phyloP scores from a whole-genome alignment of 306 rosid genomes.

The Citrullus colocynthis region DNA sequence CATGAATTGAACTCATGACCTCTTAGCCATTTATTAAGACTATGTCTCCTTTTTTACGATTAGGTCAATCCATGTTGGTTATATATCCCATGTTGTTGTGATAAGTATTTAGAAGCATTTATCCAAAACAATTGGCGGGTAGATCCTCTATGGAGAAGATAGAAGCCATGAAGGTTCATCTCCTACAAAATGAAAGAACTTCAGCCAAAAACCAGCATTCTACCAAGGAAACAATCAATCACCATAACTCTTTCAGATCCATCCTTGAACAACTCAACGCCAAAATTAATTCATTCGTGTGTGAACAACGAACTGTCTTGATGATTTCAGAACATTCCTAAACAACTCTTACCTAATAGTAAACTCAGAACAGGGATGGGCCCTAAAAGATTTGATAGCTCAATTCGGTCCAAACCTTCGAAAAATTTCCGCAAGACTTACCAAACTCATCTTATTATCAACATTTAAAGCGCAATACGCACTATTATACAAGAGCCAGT shows the following conservation, averaged over 20 bases:
- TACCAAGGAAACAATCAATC: not conserved
- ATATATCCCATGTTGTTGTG: not conserved
- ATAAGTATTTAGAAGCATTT: not conserved
- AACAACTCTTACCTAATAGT: not conserved
- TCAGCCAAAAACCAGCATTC: not conserved
- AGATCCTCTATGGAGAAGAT: not conserved
- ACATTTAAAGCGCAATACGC: not conserved
- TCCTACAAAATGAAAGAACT: not conserved
- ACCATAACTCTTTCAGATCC: not conserved
- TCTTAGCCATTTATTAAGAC: too few species aligned
- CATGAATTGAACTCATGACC: too few species aligned
- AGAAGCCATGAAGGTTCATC: not conserved
- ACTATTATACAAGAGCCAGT: not conserved
- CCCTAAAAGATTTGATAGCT: not conserved
- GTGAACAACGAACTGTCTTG: not conserved
- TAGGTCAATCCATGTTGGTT: too few species aligned
- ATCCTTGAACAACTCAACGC: not conserved
- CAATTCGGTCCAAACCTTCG: not conserved
- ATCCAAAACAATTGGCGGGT: not conserved
- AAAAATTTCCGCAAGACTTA: not conserved
- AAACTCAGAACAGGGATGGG: not conserved
- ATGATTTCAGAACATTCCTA: not conserved
- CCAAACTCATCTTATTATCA: not conserved
- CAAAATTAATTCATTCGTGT: not conserved
- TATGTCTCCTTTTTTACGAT: too few species aligned